Base-by-base conservation (phyloP, 2,329 filamentous ascomycete species). In the Arthrobotrys conoides region DNA sequence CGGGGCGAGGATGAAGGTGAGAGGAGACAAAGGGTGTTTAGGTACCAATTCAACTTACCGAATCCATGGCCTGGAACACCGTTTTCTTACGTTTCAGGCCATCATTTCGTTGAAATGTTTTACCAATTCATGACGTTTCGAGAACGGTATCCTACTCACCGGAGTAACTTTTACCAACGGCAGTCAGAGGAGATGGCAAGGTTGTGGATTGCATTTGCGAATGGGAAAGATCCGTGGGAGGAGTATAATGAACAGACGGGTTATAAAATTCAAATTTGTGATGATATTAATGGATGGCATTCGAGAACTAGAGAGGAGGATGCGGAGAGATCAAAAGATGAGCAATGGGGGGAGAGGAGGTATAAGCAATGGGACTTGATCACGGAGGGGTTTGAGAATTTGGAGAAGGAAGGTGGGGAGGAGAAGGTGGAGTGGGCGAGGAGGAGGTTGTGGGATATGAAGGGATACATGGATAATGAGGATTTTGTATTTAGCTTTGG, bases 41-140 rank as follows among this genome's bases (percentile, higher is more conserved):
- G 80, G n/a, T 81, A 81, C 55, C 53, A 80, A n/a, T 80, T 81
- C 65, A 57, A 67, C 73, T 48, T 81, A 24, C 82, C 84, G 81
- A 84, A 83, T 81, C 83, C 84, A 80, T 83, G 84, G 82, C 83
- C 81, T 57, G 73, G 82, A 80, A 83, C 84, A 3, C 66, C 73
- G 3, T 77, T 71, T 55, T 80, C 75, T 61, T 81, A 78, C 66
- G 80, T 81, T 22, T 55, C 72, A 0, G 80, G 80, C 5, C 80
- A 81, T 65, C 81, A 81, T 41, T 81, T 75, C 22, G 76, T 80
- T 0, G 80, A 81, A 30, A 81, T 81, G 51, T 67, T 80, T 22
- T 81, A 79, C 65, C 59, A 80, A 41, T 81, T 81, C 55, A 72
- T 81, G 41, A 81, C 81, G 2, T 66, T 81, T n/a, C 48, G 71